Conservation (phyloP, 768 basidiomycete genomes). For the Boletus subcaerulescens region DNA sequence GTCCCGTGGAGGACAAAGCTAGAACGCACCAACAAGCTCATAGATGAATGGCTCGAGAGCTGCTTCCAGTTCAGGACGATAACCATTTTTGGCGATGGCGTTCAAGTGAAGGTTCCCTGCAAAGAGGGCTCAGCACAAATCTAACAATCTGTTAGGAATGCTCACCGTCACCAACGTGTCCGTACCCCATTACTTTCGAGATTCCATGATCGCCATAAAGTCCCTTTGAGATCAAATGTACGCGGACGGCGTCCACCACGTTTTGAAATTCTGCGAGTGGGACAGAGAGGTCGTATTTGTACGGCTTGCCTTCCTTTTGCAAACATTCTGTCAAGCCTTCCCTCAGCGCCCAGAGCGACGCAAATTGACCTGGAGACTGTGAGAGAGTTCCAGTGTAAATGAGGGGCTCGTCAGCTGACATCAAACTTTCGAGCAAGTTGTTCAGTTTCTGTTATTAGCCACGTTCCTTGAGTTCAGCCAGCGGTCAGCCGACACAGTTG, state of each 20-base stretch:
- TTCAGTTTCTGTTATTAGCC: slow-evolving; percentile 71
- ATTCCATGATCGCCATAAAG: slow-evolving; percentile 71
- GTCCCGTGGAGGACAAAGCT: background rate
- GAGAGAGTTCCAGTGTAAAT: slow-evolving; percentile 91
- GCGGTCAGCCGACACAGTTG: slow-evolving; percentile 3
- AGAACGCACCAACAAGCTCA: slow-evolving; percentile 74
- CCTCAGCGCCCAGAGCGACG: slow-evolving; percentile 86
- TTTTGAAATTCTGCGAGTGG: slow-evolving; percentile 84
- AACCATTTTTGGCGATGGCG: slow-evolving; percentile 70
- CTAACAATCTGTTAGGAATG: slow-evolving; percentile 2
- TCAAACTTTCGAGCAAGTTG: slow-evolving; percentile 69
- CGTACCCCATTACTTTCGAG: slow-evolving; percentile 87
- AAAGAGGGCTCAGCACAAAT: slow-evolving; percentile 1
- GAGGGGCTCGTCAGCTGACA: slow-evolving; percentile 69
- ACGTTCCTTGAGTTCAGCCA: slow-evolving; percentile 6
- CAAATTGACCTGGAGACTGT: slow-evolving; percentile 86
- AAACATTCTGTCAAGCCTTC: slow-evolving; percentile 92
- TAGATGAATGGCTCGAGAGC: slow-evolving; percentile 95
- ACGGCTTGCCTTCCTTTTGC: slow-evolving; percentile 90
- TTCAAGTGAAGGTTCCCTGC: slow-evolving; percentile 94
- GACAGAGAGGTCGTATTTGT: slow-evolving; percentile 96
- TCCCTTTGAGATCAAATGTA: slow-evolving; percentile 65
- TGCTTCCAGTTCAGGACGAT: slow-evolving; percentile 77
- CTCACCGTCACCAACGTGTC: slow-evolving; percentile 95
- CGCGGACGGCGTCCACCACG: slow-evolving; percentile 78